Evolutionary conservation across 306 rosid genomes (phyloP), one percentile per base, ranked within the genome.

Genomic region (Bauhinia variegata): DNA sequence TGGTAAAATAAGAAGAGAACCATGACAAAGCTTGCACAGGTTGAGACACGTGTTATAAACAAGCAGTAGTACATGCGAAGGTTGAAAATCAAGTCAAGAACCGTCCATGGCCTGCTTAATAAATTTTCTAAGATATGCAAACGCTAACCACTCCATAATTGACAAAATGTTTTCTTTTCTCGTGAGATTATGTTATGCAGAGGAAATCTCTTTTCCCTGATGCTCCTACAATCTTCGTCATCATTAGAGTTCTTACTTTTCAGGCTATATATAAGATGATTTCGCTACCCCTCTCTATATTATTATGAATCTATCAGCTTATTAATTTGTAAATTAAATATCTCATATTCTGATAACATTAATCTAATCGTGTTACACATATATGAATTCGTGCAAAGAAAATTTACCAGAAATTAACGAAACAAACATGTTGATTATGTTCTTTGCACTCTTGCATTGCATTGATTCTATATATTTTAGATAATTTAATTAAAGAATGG

Each of bases 51-150:
- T 51, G 34, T 37, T 63, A 65, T 2, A 41, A 67, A 49, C 65
- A 50, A 48, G 41, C 31, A 49, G 39, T n/a, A n/a, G n/a, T 3
- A 11, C 3, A 8, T 23, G 17, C n/a, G 28, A 23, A 23, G 6
- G 64, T 44, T 53, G 65, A 30, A 18, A 64, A 49, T 52, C 46
- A 68, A 67, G 70, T 68, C 74, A 75, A 75, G 65, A 30, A 53
- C 80, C 75, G 80, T 54, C 71, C 80, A 44, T 37, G 42, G 80
- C 75, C 75, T 54, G 71, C 75, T 47, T 13, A n/a, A n/a, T n/a
- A 44, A 34, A 1, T 44, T 15, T 54, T 34, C 65, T 44, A 68
- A 9, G 10, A 56, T 10, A 49, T 58, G 51, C 52, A 51, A 17
- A 61, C 16, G 5, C 17, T 23, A 31, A 41, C 34, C 19, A n/a